Conservation (phyloP, 2,329 filamentous ascomycete species). For the Samsoniella hepiali region DNA sequence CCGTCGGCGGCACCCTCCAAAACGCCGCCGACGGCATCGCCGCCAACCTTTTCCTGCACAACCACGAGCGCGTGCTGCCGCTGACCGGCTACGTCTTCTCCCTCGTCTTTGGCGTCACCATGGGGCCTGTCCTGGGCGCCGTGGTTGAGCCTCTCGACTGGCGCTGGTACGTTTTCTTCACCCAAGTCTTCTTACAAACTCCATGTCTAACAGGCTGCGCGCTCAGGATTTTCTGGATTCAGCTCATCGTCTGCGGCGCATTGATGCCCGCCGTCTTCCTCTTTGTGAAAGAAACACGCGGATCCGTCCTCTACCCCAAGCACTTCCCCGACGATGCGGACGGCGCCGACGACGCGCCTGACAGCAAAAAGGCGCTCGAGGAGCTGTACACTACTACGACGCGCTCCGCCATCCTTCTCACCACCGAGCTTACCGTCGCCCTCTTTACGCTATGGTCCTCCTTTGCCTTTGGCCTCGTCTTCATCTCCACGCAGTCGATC, state of each 20-base stretch:
- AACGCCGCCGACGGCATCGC: conserved; percentile 21
- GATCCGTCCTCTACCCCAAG: conserved; percentile 13
- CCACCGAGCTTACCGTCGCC: conserved; percentile 19
- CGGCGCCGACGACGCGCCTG: not conserved
- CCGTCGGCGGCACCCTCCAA: conserved; percentile 18
- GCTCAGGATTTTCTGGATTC: conserved; percentile 19
- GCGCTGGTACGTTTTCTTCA: conserved; percentile 16
- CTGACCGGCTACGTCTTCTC: conserved; percentile 19
- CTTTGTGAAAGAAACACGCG: conserved; percentile 13
- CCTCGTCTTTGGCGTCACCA: conserved; percentile 19
- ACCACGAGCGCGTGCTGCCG: conserved; percentile 16
- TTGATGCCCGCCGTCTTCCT: conserved; percentile 8
- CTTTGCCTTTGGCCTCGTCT: conserved; percentile 20
- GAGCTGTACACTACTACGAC: conserved; percentile 11
- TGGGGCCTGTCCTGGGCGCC: conserved; percentile 20
- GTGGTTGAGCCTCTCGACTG: conserved; percentile 19
- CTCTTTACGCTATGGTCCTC: conserved; percentile 21
- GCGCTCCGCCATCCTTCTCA: conserved; percentile 19
- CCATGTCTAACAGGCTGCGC: not conserved
- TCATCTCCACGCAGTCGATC: conserved; percentile 20
- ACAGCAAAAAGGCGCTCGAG: not conserved
- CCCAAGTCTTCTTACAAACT: not conserved
- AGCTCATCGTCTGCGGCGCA: conserved; percentile 18
- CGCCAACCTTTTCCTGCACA: conserved; percentile 18
- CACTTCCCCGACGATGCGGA: not conserved